Base-by-base conservation (phyloP, 345 rosid genomes). In the Populus deltoides region DNA sequence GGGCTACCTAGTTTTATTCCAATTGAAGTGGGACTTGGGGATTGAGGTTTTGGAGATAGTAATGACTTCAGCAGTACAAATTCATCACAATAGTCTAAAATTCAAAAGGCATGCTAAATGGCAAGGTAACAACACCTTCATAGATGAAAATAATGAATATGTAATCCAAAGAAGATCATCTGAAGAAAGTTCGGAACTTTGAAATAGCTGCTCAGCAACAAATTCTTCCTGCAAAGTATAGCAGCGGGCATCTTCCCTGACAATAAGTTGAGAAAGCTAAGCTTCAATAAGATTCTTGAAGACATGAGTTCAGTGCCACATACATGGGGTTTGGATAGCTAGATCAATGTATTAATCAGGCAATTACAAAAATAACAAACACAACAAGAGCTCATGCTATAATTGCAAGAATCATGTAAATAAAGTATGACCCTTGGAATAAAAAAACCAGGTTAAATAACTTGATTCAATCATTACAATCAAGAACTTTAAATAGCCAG, bases 131-230 rank as follows among this genome's bases (percentile, higher is more conserved):
- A 78, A 65, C 72, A 96, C 99, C 98, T 93, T 91, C 68, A 86
- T 49, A 36, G 91, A 88, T 20, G 97, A 84, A 81, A 90, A 89
- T 33, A 89, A 68, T 67, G 97, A 92, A 80, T 86, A 83, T 2
- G 84, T 77, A n/a, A 88, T 84, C 89, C 89, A 81, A 75, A 92
- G 85, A 84, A 96, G 97, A 86, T 89, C 90, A 72, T 89, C 93
- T 27, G 88, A 83, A 76, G 90, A 86, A 83, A 84, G 85, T 81
- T 89, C 91, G 61, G 92, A 85, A 86, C 87, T 88, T 80, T 91
- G 92, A 88, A 90, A 96, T 57, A 96, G 84, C 81, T 90, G 94
- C 74, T 96, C 99, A 66, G 97, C 92, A 72, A 93, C 88, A 84
- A 91, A 91, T 62, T 90, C 92, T 78, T 93, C 98, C 78, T 90